Conservation (phyloP, 2,329 filamentous ascomycete species). For the Ophiostoma piceae region DNA sequence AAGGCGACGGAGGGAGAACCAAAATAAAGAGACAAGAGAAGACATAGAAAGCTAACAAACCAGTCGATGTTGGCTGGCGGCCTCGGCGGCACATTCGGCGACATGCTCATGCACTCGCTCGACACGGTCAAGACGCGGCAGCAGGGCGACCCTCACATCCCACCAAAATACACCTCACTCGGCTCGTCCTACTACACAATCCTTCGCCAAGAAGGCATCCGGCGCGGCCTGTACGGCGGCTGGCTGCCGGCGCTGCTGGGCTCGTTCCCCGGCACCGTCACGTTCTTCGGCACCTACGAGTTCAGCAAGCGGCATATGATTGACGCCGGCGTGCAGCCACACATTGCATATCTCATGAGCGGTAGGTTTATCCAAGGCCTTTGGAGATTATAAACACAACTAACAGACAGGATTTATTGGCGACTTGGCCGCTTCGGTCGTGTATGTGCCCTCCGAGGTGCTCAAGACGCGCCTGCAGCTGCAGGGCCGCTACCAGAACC, state of each 20-base stretch:
- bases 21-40: not conserved
- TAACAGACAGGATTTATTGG: conserved; percentile 71
- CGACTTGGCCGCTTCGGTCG: conserved; percentile 82
- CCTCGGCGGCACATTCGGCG: conserved; percentile 84
- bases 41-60: conserved; percentile 19
- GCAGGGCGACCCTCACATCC: conserved; percentile 89
- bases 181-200: conserved; percentile 90
- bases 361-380: conserved; percentile 46
- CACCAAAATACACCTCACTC: conserved; percentile 86
- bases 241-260: conserved; percentile 85
- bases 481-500: conserved; percentile 92
- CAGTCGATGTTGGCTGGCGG: conserved; percentile 95
- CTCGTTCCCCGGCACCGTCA: conserved; percentile 86
- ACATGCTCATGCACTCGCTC: conserved; percentile 97
- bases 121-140: conserved; percentile 98
- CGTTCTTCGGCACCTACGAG: conserved; percentile 96
- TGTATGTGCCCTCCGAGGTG: conserved; percentile 96
- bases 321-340: conserved; percentile 74
- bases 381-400: not conserved
- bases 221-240: conserved; percentile 85
- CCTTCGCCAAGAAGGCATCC: conserved; percentile 81
- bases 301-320: conserved; percentile 87
- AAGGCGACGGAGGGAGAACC: not conserved
- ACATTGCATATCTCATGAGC: conserved; percentile 77
- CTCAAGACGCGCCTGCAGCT: conserved; percentile 95